Percentiles rank a stretch among this genome's conserved stretches.
Conservation (phyloP, 305 asterid genomes). For the Fraxinus albicans region DNA sequence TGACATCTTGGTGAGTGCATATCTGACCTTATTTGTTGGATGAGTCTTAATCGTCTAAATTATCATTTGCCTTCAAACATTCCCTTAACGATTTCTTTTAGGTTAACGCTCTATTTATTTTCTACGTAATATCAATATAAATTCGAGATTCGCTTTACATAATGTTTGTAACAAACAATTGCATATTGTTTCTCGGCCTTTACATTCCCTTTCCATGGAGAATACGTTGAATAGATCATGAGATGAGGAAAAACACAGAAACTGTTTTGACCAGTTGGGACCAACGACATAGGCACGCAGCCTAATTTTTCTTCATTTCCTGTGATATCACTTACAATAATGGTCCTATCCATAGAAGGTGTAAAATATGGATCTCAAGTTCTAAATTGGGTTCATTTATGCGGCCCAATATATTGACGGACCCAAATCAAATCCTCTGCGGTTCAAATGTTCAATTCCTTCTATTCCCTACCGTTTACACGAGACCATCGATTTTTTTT, state of each 20-base stretch:
- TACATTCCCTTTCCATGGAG: background rate
- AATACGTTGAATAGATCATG: background rate
- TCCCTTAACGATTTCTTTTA: background rate
- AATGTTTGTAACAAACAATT: too few species aligned
- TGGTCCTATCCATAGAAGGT: too few species aligned
- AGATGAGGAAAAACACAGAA: too few species aligned
- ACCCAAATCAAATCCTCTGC: constrained; percentile 18
- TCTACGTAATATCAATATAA: too few species aligned
- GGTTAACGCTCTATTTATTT: background rate
- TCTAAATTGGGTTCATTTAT: background rate
- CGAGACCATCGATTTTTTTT: background rate
- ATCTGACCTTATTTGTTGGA: background rate
- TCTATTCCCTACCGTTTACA: constrained; percentile 14
- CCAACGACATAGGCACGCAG: too few species aligned
- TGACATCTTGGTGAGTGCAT: too few species aligned
- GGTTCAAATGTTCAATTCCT: constrained; percentile 1
- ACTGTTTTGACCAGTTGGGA: too few species aligned
- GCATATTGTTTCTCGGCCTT: background rate
- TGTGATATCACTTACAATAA: too few species aligned
- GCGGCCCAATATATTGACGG: background rate
- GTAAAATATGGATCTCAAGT: too few species aligned
- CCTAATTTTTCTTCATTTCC: too few species aligned
- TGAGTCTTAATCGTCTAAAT: background rate
- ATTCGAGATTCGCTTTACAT: too few species aligned
- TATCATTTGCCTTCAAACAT: background rate